Base-by-base conservation (phyloP, 768 basidiomycete genomes). In the Lenzites betulinus region DNA sequence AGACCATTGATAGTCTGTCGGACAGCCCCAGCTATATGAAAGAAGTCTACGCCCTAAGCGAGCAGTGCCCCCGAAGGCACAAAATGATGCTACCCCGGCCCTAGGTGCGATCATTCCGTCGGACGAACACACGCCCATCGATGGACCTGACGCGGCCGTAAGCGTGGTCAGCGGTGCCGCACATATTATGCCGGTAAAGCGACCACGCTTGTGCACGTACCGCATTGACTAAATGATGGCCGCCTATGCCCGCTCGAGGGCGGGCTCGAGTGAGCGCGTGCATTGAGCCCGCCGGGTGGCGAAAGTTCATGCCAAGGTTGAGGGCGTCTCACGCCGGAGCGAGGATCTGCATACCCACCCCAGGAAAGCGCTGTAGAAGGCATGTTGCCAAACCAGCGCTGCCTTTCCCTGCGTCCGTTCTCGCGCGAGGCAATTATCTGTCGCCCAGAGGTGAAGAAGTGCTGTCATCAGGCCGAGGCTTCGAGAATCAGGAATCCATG, bases 51-150 rank as follows among this genome's bases (percentile, higher is more conserved):
- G 18, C 41, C 49, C 41, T 39, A 61, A 61, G 42, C 60, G 60
- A 61, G 60, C 60, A 61, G 60, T 55, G 60, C 60, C 60, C 38
- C 54, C 54, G 54, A 51, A 58, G 60, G 60, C 41, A 61, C 54
- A 50, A 5, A 33, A 30, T 54, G 52, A 49, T 43, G 47, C 52
- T 47, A 42, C 47, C 38, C 38, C 38, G 38, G 13, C 5, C 26
- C 38, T 8, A 48, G 35, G 41, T 33, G 44, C 20, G 47, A 42
- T 43, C 47, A 25, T 49, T 42, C 48, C 47, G 8, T 39, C 22
- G 23, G 18, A 49, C 38, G 11, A 18, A n/a, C 46, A 26, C 28
- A 35, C 22, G 16, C 15, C 11, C 23, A 48, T 39, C 43, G 48
- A 42, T 23, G 46, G 26, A 15, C 15, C 8, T 48, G 23, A 26